A percentile compares a stretch with the other conserved stretches of the same genome.
Conservation (phyloP, 1,284 basidiomycete genomes). For the Caloboletus firmus region DNA sequence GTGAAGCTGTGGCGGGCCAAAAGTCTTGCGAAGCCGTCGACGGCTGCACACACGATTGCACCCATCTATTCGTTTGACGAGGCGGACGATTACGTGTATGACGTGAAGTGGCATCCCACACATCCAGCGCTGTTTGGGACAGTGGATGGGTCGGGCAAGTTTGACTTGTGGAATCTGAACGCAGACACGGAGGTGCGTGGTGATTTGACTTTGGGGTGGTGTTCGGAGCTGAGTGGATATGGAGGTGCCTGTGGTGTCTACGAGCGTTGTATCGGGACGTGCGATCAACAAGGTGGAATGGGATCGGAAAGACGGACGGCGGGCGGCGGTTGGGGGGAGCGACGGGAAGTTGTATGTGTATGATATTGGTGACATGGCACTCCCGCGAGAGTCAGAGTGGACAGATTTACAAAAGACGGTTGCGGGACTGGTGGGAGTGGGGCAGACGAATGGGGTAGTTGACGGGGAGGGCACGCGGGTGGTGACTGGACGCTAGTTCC, state of each 20-base stretch:
- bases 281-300: conserved; percentile 96
- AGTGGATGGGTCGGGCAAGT: conserved; percentile 92
- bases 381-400: conserved; percentile 87
- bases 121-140: conserved; percentile 94
- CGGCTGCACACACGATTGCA: conserved; percentile 54
- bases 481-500: conserved; percentile 45
- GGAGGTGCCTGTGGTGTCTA: conserved; percentile 81
- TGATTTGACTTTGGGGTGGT: background rate
- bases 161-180: conserved; percentile 97
- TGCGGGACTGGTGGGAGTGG: conserved; percentile 57
- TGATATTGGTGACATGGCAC: conserved; percentile 87
- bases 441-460: conserved; percentile 51
- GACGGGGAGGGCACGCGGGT: conserved; percentile 46
- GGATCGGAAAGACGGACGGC: conserved; percentile 84
- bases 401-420: conserved; percentile 83
- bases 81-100: conserved; percentile 98
- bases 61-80: conserved; percentile 94
- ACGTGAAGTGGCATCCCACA: conserved; percentile 94
- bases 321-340: conserved; percentile 85
- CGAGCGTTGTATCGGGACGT: conserved; percentile 65
- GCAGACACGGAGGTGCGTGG: conserved; percentile 84
- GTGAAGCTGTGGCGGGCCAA: conserved; percentile 91
- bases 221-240: conserved; percentile 6
- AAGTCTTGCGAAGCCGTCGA: conserved; percentile 54
- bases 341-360: conserved; percentile 94